phyloP scores from a whole-genome alignment of 768 basidiomycete genomes.

The Tulasnella sp. region DNA sequence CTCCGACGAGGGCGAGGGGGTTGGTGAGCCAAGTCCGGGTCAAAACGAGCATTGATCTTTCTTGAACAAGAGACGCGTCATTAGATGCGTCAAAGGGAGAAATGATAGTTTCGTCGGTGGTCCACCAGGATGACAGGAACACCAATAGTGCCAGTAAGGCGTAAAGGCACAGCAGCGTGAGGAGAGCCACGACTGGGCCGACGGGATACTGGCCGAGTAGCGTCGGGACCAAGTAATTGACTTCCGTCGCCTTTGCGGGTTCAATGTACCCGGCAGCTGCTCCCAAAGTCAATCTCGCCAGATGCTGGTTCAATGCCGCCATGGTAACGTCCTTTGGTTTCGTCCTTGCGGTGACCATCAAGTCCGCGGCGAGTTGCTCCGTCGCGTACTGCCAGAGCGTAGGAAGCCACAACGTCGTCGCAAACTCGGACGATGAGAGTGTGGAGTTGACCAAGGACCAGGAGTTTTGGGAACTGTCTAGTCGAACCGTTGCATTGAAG shows the following conservation, averaged over 20 bases:
- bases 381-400: neutral
- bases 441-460: neutral
- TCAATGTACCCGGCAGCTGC: neutral
- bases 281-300: neutral
- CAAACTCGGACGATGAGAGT: neutral
- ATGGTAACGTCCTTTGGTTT: neutral
- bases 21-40: neutral
- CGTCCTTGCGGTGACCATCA: neutral
- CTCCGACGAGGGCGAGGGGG: neutral
- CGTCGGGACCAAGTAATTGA: neutral
- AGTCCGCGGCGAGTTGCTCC: neutral
- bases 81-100: neutral
- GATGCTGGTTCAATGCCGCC: neutral
- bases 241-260: neutral
- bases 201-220: neutral
- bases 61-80: neutral
- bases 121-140: neutral
- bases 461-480: neutral
- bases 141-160: neutral
- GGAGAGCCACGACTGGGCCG: neutral
- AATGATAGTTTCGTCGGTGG: neutral
- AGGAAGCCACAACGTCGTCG: neutral
- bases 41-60: neutral
- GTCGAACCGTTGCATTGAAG: neutral
- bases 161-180: neutral